Conservation (phyloP, 148 eudicot species). For the Polygonum maritimum region DNA sequence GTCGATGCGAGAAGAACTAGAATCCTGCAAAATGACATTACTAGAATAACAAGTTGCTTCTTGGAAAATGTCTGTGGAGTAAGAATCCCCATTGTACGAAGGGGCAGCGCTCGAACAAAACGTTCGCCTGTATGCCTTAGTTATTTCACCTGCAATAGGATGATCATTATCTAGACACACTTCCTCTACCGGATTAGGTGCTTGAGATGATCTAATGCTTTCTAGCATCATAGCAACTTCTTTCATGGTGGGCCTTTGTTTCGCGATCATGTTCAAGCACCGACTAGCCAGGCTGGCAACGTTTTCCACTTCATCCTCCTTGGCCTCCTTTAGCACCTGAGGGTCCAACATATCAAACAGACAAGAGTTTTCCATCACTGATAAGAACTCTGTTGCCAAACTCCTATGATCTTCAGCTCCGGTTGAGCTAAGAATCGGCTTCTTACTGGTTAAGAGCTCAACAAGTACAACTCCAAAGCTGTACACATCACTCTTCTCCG, state of each 20-base stretch:
- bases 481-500: background rate
- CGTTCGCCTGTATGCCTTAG: no score
- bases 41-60: no score
- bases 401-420: background rate
- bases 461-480: conserved; percentile 7
- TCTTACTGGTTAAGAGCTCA: background rate
- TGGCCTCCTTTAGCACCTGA: background rate
- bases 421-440: background rate
- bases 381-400: background rate
- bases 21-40: no score
- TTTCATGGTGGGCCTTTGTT: conserved; percentile 1
- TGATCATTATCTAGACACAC: no score
- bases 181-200: background rate
- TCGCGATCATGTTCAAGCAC: background rate
- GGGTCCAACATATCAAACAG: background rate
- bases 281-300: background rate
- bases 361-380: background rate
- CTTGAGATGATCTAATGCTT: background rate
- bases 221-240: conserved; percentile 5
- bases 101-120: no score
- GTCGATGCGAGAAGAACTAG: no score
- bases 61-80: no score
- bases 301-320: background rate
- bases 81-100: no score
- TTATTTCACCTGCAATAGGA: no score